Base-by-base conservation (phyloP, 2,329 filamentous ascomycete genomes). In the Ploettnerulaceae sp. region DNA sequence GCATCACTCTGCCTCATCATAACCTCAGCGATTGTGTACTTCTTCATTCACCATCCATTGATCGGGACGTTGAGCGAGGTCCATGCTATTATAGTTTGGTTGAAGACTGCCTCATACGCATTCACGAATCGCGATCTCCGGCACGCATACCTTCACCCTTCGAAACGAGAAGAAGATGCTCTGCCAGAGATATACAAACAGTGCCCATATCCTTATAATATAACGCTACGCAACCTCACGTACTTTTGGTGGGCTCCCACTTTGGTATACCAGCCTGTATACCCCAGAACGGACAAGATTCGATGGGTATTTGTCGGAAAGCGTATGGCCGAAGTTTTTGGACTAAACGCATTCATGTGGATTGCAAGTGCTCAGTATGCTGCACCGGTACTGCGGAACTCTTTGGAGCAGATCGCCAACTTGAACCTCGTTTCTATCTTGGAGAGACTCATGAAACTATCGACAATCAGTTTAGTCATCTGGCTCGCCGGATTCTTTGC, bases 221-320 rank as follows among this genome's bases (percentile, higher is more conserved):
- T 98, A 66, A 95, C 89, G 3, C 75, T 96, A 57, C 69, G 75
- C 40, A 98, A 97, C 64, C 72, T 98, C 20, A 80, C 79, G 48
- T 98, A 97, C 69, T 98, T 98, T 66, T 97, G 93, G 91, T 91
- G 90, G 82, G 93, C 91, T 0, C 93, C 93, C 0, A 98, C 93
- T 0, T 75, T 98, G 42, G 85, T 97, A 34, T 98, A 98, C 66
- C 93, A 98, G 70, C 93, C 93, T 1, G 89, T 93, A 11, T 98
- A 98, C 65, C 93, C 93, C 15, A 85, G 90, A 33, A 89, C 87
- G 5, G 72, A 80, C 7, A 78, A 76, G 47, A 87, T 96, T 57
- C 79, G 93, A 52, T 96, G 90, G 89, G 65, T 78, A 3, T 98
- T 95, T 63, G 88, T 97, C 29, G 70, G 78, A 48, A 96, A 95